Evolutionary conservation across 495 filamentous ascomycete genomes (phyloP).

Genomic region (Aspergillus asperescens): DNA sequence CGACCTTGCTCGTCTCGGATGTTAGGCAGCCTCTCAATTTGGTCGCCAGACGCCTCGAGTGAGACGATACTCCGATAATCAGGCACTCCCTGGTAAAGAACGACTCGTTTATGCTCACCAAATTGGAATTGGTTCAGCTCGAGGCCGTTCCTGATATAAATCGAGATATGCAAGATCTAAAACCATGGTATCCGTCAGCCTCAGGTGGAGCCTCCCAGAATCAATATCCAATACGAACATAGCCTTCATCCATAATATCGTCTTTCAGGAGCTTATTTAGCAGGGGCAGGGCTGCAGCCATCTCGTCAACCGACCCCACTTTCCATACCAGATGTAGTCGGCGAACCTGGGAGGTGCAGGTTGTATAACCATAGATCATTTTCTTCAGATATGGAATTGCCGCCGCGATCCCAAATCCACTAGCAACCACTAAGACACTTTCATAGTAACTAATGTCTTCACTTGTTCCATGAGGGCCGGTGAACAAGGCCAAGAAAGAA

Average conservation of each 20-base stretch:
- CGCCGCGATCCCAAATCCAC: conserved; percentile 21
- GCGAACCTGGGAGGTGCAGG: conserved; percentile 16
- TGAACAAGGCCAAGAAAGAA: conserved; percentile 23
- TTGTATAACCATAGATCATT: conserved; percentile 29
- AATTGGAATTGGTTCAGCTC: conserved; percentile 11
- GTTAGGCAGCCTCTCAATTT: conserved; percentile 19
- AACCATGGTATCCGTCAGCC: conserved; percentile 1
- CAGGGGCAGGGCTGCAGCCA: conserved; percentile 7
- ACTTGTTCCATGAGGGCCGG: conserved; percentile 24
- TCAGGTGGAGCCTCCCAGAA: background rate
- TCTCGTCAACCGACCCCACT: conserved; percentile 18
- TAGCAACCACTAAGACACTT: conserved; percentile 27
- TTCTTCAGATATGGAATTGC: conserved; percentile 29
- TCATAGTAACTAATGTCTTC: conserved; percentile 23
- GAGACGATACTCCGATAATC: conserved; percentile 19
- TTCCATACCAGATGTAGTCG: conserved; percentile 34
- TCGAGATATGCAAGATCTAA: conserved; percentile 22
- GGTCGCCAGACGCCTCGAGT: conserved; percentile 14
- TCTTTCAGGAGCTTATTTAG: conserved; percentile 22
- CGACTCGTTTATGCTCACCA: conserved; percentile 15
- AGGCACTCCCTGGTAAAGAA: conserved; percentile 16
- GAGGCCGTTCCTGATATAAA: conserved; percentile 18
- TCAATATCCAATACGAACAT: conserved; percentile 16
- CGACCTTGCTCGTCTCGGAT: conserved; percentile 18
- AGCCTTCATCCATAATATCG: conserved; percentile 21